Evolutionary conservation across 2,329 filamentous ascomycete genomes (phyloP).

Genomic region (Rutstroemia sp.): DNA sequence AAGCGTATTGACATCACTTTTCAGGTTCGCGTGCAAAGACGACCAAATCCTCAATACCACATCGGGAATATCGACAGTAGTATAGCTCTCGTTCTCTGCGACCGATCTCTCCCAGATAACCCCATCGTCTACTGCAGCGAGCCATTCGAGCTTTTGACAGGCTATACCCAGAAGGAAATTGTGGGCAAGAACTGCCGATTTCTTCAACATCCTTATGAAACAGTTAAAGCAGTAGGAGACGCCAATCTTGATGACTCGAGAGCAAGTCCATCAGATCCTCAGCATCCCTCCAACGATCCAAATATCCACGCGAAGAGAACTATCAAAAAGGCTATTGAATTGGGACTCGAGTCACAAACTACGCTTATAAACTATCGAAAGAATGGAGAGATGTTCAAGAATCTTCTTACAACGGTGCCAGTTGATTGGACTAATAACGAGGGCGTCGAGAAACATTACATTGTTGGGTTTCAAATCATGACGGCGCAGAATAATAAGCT

Average conservation of each 20-base stretch:
- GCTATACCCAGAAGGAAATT: slow-evolving; percentile 81
- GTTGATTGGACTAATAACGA: slow-evolving; percentile 59
- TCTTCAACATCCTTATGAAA: slow-evolving; percentile 69
- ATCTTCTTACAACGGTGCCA: slow-evolving; percentile 88
- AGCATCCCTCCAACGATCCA: slow-evolving; percentile 40
- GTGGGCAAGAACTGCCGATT: slow-evolving; percentile 89
- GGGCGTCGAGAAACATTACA: slow-evolving; percentile 13
- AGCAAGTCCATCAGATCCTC: slow-evolving; percentile 47
- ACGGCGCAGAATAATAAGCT: background rate
- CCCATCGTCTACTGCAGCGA: slow-evolving; percentile 94
- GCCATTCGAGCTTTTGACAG: slow-evolving; percentile 85
- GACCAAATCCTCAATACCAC: slow-evolving; percentile 76
- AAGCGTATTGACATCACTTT: background rate
- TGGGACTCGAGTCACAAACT: slow-evolving; percentile 72
- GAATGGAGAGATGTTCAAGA: slow-evolving; percentile 87
- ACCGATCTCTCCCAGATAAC: slow-evolving; percentile 78
- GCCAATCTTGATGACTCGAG: slow-evolving; percentile 45
- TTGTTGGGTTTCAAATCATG: slow-evolving; percentile 22
- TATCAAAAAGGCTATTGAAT: slow-evolving; percentile 70
- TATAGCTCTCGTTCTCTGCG: slow-evolving; percentile 89
- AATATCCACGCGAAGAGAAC: slow-evolving; percentile 76
- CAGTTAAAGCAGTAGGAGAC: slow-evolving; percentile 30
- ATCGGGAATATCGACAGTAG: slow-evolving; percentile 88
- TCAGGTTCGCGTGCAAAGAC: slow-evolving; percentile 54
- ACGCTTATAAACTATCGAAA: slow-evolving; percentile 91